Conservation (phyloP, 163 green algal species). For the Coccomyxa subellipsoidea region DNA sequence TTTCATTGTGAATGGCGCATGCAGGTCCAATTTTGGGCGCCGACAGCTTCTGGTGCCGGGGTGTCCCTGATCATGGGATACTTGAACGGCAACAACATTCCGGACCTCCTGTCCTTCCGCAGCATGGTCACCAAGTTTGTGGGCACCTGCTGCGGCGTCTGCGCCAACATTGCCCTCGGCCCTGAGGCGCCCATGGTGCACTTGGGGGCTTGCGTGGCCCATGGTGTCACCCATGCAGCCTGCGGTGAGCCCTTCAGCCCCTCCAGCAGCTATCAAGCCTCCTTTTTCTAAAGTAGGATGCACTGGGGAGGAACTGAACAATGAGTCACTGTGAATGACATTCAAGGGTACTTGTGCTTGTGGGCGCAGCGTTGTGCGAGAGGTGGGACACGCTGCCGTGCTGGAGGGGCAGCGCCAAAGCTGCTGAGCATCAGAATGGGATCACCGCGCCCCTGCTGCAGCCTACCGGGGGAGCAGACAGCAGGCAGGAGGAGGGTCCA, state of each 20-base stretch:
- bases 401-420: not conserved
- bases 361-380: constrained; percentile 2
- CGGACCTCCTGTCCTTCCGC: constrained; percentile 64
- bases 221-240: constrained; percentile 56
- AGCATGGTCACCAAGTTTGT: constrained; percentile 77
- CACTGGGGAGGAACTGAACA: too few species aligned
- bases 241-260: not conserved
- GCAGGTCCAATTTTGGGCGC: constrained; percentile 75
- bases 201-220: constrained; percentile 69
- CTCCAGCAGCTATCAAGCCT: too few species aligned
- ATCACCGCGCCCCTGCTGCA: not conserved
- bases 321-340: not conserved
- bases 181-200: constrained; percentile 63
- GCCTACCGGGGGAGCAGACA: too few species aligned
- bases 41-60: constrained; percentile 64
- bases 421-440: not conserved
- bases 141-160: constrained; percentile 58
- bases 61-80: constrained; percentile 86
- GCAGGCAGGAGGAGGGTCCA: not conserved
- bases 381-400: not conserved
- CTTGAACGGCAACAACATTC: constrained; percentile 83
- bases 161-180: constrained; percentile 49
- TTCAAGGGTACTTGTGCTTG: not conserved
- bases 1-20: not conserved
- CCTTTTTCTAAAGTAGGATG: too few species aligned